Conservation (phyloP, 2,329 filamentous ascomycete species). For the Pseudopithomyces chartarum region DNA sequence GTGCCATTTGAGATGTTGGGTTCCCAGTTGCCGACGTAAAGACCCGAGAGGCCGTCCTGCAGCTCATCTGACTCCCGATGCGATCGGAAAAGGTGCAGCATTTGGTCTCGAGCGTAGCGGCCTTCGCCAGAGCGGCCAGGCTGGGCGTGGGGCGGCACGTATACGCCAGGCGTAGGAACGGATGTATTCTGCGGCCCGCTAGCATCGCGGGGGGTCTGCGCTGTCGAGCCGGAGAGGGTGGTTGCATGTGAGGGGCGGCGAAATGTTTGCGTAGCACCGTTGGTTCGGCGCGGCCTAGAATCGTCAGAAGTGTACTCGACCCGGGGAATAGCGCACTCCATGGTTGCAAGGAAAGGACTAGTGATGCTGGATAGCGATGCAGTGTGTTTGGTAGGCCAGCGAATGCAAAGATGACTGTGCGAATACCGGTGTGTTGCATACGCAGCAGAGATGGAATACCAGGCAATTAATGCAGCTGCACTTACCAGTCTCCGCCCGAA, state of each 20-base stretch:
- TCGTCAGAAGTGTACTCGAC: background rate
- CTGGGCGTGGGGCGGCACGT: slow-evolving; percentile 66
- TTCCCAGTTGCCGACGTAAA: slow-evolving; percentile 80
- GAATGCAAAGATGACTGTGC: slow-evolving; percentile 14
- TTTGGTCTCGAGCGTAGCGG: slow-evolving; percentile 78
- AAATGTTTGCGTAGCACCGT: slow-evolving; percentile 71
- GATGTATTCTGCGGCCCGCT: slow-evolving; percentile 31
- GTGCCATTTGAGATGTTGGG: slow-evolving; percentile 71
- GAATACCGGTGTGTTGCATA: background rate
- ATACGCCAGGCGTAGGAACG: slow-evolving; percentile 54
- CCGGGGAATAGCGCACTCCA: background rate
- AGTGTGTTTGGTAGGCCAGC: slow-evolving; percentile 14
- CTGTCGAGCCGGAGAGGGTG: slow-evolving; percentile 51
- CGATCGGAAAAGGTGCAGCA: slow-evolving; percentile 73
- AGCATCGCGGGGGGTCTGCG: slow-evolving; percentile 39
- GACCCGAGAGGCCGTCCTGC: slow-evolving; percentile 65
- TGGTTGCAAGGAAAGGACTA: slow-evolving; percentile 17
- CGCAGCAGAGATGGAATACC: slow-evolving; percentile 8
- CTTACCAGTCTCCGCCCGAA: slow-evolving; percentile 53
- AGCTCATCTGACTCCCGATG: slow-evolving; percentile 60
- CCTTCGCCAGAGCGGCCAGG: slow-evolving; percentile 59
- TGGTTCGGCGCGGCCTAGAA: slow-evolving; percentile 65
- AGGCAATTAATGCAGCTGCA: slow-evolving; percentile 20
- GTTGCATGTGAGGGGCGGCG: slow-evolving; percentile 66
- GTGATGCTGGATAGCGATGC: slow-evolving; percentile 12